Evolutionary conservation across 148 eudicot genomes (phyloP).

Genomic region (Fagopyrum homotropicum): DNA sequence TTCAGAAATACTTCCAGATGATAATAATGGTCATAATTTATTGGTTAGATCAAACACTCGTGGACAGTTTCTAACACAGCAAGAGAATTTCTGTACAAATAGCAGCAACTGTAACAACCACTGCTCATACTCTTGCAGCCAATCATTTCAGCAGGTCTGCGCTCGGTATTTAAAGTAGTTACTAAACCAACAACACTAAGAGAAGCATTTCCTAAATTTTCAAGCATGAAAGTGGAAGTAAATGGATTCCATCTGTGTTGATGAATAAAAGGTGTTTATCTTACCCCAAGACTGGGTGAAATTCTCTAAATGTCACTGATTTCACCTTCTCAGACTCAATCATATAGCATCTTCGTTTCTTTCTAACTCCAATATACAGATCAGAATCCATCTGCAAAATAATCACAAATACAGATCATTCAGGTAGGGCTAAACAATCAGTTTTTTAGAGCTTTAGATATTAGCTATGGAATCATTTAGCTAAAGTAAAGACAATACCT

Average conservation of each 20-base stretch:
- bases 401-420: not conserved
- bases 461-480: not conserved
- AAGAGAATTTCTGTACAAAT: not conserved
- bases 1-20: not conserved
- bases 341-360: slow-evolving; percentile 61
- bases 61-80: not conserved
- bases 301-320: slow-evolving; percentile 45
- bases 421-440: not conserved
- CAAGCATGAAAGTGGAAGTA: not conserved
- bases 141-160: not conserved
- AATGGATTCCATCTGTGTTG: not conserved
- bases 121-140: not conserved
- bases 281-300: slow-evolving; percentile 71
- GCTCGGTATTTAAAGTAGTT: not conserved
- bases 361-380: slow-evolving; percentile 62
- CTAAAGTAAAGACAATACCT: slow-evolving; percentile 34
- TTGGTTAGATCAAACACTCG: not conserved
- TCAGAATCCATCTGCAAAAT: slow-evolving; percentile 46
- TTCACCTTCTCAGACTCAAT: slow-evolving; percentile 47
- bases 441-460: not conserved
- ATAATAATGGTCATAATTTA: not conserved
- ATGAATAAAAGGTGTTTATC: slow-evolving; percentile 12
- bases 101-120: not conserved
- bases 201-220: not conserved
- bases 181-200: not conserved